Evolutionary conservation across 768 basidiomycete genomes (phyloP), one percentile per base, ranked within the genome.

Genomic region (Amanita rimosa): DNA sequence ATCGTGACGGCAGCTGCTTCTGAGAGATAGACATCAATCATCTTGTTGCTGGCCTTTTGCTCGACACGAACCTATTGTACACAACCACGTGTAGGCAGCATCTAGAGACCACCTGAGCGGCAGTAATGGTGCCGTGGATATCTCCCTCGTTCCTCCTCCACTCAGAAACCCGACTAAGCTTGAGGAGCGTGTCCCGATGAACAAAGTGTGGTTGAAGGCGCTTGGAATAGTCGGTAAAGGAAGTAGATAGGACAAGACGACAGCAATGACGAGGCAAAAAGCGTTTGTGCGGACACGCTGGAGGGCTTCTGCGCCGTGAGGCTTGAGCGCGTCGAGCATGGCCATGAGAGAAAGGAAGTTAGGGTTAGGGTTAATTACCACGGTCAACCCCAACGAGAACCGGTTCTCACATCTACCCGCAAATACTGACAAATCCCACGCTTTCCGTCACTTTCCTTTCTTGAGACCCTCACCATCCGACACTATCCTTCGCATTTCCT

Each of bases 231-330:
- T 64, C 1, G 72, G 73, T 1, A 73, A 33, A 7, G 73, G 70
- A 2, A 72, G 54, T 0, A 73, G 61, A 47, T 68, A 64, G 8
- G 71, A 67, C 3, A 68, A 52, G 16, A 71, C 44, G 14, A 66
- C 37, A 6, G 63, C 50, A 10, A 65, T 53, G 14, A 68, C 44
- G 27, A 73, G 54, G 41, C 64, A 63, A 33, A 71, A 60, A 9
- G 56, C 56, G 55, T 73, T 74, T 36, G 59, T 53, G 38, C 72
- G 69, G 37, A 73, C 62, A 52, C 73, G 60, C 48, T 68, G 64
- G 1, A 72, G 53, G 1, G 73, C 73, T 51, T 73, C 71, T 14
- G 70, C 61, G 49, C 70, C 67, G 50, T 70, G 65, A 49, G 75
- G 68, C 53, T 70, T 73, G 58, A 74, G 59, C 42, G 66, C 60